A percentile compares a stretch with the other conserved stretches of the same genome.
These are phyloP conservation scores for Nyctanthes arbortristis DNA, from an alignment of 257 asterid genomes.

Conservation along the genomic window DNA sequence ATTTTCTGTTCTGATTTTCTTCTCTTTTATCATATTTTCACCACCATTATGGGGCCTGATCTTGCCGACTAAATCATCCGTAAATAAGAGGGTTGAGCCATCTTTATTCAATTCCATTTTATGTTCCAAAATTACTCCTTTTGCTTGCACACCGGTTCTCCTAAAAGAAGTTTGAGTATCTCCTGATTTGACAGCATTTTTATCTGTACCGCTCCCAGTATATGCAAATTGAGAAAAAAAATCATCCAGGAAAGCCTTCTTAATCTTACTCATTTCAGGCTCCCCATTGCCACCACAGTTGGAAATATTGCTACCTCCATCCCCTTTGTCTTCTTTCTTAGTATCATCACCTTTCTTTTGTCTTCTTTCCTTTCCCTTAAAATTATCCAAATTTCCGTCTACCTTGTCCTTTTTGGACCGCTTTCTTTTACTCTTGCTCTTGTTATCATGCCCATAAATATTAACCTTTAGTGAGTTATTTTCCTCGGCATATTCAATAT, in stretches of 20 bases:
- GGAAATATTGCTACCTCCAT: background rate
- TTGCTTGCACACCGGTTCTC: conserved; percentile 7
- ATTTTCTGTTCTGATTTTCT: too few species aligned
- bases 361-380: conserved; percentile 8
- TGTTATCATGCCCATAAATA: background rate
- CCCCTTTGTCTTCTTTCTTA: background rate
- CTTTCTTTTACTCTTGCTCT: conserved; percentile 9
- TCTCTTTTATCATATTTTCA: too few species aligned
- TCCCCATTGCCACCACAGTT: conserved; percentile 19
- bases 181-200: conserved; percentile 4
- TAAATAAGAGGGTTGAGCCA: background rate
- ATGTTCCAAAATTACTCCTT: conserved; percentile 2
- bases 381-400: background rate
- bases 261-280: conserved; percentile 2
- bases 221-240: conserved; percentile 24
- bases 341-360: conserved; percentile 8
- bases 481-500: background rate
- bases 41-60: background rate
- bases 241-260: conserved; percentile 30
- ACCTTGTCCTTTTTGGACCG: background rate
- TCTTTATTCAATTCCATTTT: conserved; percentile 9
- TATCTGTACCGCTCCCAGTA: conserved; percentile 28
- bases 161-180: background rate
- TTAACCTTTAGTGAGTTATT: background rate
- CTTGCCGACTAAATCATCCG: conserved; percentile 13